These are phyloP conservation scores for Podospora tetraspora DNA, from an alignment of 495 filamentous ascomycete genomes.

Conservation along the genomic window DNA sequence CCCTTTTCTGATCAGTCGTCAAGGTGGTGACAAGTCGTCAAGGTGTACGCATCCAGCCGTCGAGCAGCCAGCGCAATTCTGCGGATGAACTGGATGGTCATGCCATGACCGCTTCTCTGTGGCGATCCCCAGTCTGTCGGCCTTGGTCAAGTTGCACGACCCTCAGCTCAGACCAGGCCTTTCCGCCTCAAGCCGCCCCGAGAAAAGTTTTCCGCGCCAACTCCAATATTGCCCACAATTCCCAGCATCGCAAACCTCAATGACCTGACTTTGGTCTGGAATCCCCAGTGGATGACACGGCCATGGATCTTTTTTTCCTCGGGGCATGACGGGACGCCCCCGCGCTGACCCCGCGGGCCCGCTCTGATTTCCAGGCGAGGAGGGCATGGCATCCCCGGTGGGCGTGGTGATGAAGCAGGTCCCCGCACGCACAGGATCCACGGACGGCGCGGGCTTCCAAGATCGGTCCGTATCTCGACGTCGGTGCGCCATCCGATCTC, in stretches of 20 bases:
- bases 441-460: slow-evolving; percentile 4
- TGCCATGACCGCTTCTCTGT: not conserved
- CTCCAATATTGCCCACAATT: not conserved
- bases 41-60: not conserved
- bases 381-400: not conserved
- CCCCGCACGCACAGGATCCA: slow-evolving; percentile 3
- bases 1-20: not conserved
- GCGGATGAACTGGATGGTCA: not conserved
- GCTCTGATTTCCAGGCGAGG: not conserved
- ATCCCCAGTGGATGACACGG: not conserved
- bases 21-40: not conserved
- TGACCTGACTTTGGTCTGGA: not conserved
- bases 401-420: not conserved
- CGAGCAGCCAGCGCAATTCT: not conserved
- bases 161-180: not conserved
- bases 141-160: no score
- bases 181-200: not conserved
- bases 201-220: not conserved
- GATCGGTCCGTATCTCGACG: slow-evolving; percentile 6
- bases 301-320: not conserved
- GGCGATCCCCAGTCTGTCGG: no score
- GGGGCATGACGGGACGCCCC: not conserved
- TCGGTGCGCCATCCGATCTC: slow-evolving; percentile 21
- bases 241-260: not conserved
- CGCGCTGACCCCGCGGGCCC: not conserved